Evolutionary conservation across 2,329 filamentous ascomycete genomes (phyloP), one percentile per base, ranked within the genome.

Genomic region (Annulohypoxylon truncatum): DNA sequence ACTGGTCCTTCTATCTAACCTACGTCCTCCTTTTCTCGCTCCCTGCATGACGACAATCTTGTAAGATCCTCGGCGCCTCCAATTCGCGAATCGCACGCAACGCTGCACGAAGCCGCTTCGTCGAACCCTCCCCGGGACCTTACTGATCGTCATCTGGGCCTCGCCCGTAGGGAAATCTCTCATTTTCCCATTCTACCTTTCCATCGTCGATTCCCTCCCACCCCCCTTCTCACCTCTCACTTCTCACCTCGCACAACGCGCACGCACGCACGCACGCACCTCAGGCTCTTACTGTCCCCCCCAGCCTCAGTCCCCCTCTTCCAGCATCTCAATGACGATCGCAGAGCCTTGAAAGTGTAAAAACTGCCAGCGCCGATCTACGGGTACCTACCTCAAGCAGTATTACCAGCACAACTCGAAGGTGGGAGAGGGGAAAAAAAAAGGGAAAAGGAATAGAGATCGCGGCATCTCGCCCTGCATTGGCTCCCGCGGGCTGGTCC

Each of bases 401-500:
- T 42, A 12, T 42, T 8, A 42, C 38, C 15, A 15, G 56, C 31
- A 52, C 20, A 13, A 26, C 20, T n/a, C n/a, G n/a, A n/a, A n/a
- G n/a, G 35, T 69, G 67, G 55, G 51, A 59, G 48, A 61, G 52
- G 47, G 35, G 51, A 57, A 8, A 48, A 46, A 44, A 15, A 40
- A 46, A 29, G 4, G 15, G 2, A 42, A 12, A 10, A 22, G 26
- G 7, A 28, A 28, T 4, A 7, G 7, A 28, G 58, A 61, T 67
- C 56, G 42, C 47, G 29, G 29, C 44, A 59, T 46, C 51, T 63
- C 56, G 55, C 66, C 66, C 55, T 68, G 66, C 66, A 66, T 64
- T 69, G 63, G 59, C 46, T 68, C 63, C 66, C 66, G 66, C 66
- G 66, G 66, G 66, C 66, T 68, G 66, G 63, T 60, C n/a, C 35